A percentile compares a stretch with the other conserved stretches of the same genome.
Evolutionary conservation across 306 rosid species (phyloP).

Genomic region (Corylus avellana): DNA sequence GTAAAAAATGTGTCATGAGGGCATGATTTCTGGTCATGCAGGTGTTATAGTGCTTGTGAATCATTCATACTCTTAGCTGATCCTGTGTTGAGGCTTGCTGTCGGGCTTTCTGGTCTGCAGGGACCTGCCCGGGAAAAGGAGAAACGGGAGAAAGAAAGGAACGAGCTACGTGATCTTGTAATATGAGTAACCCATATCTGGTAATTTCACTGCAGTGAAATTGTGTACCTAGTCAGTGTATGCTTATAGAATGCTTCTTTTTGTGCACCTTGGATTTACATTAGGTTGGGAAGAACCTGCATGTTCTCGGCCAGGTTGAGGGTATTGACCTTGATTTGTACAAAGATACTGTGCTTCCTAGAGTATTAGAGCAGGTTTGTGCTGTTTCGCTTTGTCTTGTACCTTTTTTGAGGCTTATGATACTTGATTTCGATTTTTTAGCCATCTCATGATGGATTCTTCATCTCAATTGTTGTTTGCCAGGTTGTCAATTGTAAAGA

Average conservation of each 20-base stretch:
- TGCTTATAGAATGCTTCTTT: slow-evolving; percentile 66
- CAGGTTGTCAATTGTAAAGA: slow-evolving; percentile 99
- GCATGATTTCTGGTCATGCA: slow-evolving; percentile 78
- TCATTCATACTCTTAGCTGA: slow-evolving; percentile 98
- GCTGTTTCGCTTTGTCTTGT: slow-evolving; percentile 10
- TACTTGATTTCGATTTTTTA: slow-evolving; percentile 14
- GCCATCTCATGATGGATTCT: slow-evolving; percentile 10
- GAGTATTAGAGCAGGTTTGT: slow-evolving; percentile 94
- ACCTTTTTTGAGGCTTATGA: slow-evolving; percentile 3
- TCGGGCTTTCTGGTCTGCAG: slow-evolving; percentile 99
- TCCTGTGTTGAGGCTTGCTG: slow-evolving; percentile 99
- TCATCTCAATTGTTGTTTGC: slow-evolving; percentile 28
- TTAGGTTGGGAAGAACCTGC: slow-evolving; percentile 98
- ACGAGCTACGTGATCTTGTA: slow-evolving; percentile 98
- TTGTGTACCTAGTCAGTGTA: slow-evolving; percentile 45
- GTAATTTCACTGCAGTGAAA: slow-evolving; percentile 59
- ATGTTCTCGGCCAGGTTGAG: slow-evolving; percentile 95
- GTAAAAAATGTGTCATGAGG: slow-evolving; percentile 47
- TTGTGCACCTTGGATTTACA: slow-evolving; percentile 43
- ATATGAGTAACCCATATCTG: slow-evolving; percentile 62
- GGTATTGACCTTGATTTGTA: slow-evolving; percentile 97
- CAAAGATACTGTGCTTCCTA: slow-evolving; percentile 91
- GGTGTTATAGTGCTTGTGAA: slow-evolving; percentile 66
- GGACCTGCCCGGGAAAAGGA: slow-evolving; percentile 98
- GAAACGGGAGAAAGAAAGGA: slow-evolving; percentile 97